These are phyloP conservation scores for Trametes elegans DNA, from an alignment of 768 basidiomycete genomes.

Conservation along the genomic window DNA sequence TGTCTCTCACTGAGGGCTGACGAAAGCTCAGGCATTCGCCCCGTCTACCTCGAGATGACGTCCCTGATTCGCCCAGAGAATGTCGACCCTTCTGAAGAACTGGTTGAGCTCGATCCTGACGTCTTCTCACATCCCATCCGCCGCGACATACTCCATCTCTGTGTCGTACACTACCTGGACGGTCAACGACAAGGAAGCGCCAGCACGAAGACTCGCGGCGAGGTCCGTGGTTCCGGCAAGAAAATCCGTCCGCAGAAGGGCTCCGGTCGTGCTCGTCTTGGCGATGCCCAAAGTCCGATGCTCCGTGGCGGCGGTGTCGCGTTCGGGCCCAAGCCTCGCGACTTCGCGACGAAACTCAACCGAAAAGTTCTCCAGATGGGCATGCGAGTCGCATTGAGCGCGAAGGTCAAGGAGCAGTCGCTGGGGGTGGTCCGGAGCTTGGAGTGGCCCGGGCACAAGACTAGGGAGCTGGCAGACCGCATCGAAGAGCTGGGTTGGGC, in stretches of 20 bases:
- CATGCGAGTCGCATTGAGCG: conserved; percentile 84
- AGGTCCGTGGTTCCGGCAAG: conserved; percentile 84
- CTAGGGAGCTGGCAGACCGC: conserved; percentile 59
- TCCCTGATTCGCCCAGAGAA: conserved; percentile 49
- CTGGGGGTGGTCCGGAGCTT: conserved; percentile 75
- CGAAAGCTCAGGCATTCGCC: conserved; percentile 39
- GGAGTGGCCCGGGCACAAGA: conserved; percentile 73
- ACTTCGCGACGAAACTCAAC: conserved; percentile 91
- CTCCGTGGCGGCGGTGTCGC: conserved; percentile 89
- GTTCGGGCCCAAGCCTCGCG: conserved; percentile 87
- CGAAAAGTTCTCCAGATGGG: conserved; percentile 93
- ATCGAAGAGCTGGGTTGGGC: conserved; percentile 64
- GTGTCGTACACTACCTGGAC: conserved; percentile 85
- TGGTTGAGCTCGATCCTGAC: conserved; percentile 69
- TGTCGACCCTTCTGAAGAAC: conserved; percentile 40
- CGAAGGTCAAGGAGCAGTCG: conserved; percentile 70
- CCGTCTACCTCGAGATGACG: conserved; percentile 62
- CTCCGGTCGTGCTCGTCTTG: conserved; percentile 83
- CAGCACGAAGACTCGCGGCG: conserved; percentile 86
- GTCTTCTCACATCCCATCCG: conserved; percentile 90
- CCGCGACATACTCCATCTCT: conserved; percentile 89
- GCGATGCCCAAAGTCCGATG: conserved; percentile 85
- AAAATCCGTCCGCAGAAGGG: conserved; percentile 95
- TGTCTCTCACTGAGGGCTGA: no score
- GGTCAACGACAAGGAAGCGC: conserved; percentile 90